A percentile compares a stretch with the other conserved stretches of the same genome.
Conservation (phyloP, 2,329 filamentous ascomycete species). For the Aspergillus texensis region DNA sequence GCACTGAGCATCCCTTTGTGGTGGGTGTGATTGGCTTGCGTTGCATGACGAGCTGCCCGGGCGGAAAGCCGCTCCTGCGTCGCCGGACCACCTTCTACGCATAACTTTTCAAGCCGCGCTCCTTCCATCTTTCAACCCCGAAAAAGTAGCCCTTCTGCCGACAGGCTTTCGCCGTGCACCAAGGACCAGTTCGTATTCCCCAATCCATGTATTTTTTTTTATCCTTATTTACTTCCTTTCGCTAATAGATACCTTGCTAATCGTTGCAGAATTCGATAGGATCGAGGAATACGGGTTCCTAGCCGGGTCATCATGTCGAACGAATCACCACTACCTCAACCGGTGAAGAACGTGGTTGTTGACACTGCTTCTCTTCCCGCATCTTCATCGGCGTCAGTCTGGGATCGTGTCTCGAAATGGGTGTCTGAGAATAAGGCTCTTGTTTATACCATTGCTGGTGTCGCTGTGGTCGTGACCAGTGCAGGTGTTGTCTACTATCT, state of each 20-base stretch:
- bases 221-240: conserved; percentile 8
- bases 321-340: conserved; percentile 39
- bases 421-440: conserved; percentile 93
- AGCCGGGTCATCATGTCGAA: conserved; percentile 43
- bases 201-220: neutral
- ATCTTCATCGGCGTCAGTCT: conserved; percentile 67
- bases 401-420: conserved; percentile 90
- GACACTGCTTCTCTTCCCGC: conserved; percentile 46
- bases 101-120: conserved; percentile 41
- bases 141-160: conserved; percentile 20
- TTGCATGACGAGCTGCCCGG: conserved; percentile 27
- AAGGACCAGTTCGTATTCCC: conserved; percentile 25
- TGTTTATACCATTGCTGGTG: conserved; percentile 94
- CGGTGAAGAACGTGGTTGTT: conserved; percentile 42
- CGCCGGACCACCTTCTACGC: conserved; percentile 27
- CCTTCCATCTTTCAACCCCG: conserved; percentile 28
- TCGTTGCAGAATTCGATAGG: conserved; percentile 7
- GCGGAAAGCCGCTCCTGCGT: conserved; percentile 17
- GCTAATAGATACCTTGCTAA: neutral
- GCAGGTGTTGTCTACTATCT: conserved; percentile 94
- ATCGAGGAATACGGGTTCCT: conserved; percentile 18
- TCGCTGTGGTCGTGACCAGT: conserved; percentile 86
- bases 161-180: conserved; percentile 17
- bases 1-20: conserved; percentile 17
- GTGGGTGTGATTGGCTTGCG: conserved; percentile 35